Base-by-base conservation (phyloP, 2,329 filamentous ascomycete genomes). In the Graphilbum sp. region DNA sequence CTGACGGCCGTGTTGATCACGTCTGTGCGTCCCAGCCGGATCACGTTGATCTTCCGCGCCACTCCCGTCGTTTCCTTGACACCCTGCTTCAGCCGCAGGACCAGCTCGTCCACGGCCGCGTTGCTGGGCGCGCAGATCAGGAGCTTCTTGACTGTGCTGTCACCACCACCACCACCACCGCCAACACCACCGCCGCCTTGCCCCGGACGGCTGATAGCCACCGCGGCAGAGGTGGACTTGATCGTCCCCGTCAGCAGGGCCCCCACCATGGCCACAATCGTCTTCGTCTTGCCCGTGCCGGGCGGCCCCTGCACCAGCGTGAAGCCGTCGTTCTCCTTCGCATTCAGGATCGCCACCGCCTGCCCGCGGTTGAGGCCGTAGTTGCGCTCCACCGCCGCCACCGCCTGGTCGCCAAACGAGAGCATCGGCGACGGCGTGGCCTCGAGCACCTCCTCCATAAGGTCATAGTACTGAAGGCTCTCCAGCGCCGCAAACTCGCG, bases 41-140 rank as follows among this genome's bases (percentile, higher is more conserved):
- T 71, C 17, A 98, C 83, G 35, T 84, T 86, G 51, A 96, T 71
- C 46, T 82, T 81, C 47, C 82, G 77, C 12, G 66, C 64, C 21
- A 75, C 67, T 2, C 90, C 88, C 32, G 69, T 72, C 41, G 72
- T 66, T 1, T 84, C 87, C 51, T 78, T 88, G 37, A 98, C 70
- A 5, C 90, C 90, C 38, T 74, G 65, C 58, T 93, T 96, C 51
- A 98, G 70, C 61, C 90, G 79, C 55, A 95, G 76, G 16, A 98
- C 90, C 44, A 98, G 56, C 56, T 98, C 90, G 54, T 98, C 90
- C 6, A 98, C 90, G 24, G 90, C 90, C 7, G 90, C 90, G 56
- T 98, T 98, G 66, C 87, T 96, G 13, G 90, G 90, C n/a, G 90
- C 90, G 52, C 90, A 98, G 19, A 98, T 84, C 20, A 98, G 69